Evolutionary conservation across 208 protist genomes (phyloP), one percentile per base, ranked within the genome.

Genomic region (Herpetomonas tarakana): DNA sequence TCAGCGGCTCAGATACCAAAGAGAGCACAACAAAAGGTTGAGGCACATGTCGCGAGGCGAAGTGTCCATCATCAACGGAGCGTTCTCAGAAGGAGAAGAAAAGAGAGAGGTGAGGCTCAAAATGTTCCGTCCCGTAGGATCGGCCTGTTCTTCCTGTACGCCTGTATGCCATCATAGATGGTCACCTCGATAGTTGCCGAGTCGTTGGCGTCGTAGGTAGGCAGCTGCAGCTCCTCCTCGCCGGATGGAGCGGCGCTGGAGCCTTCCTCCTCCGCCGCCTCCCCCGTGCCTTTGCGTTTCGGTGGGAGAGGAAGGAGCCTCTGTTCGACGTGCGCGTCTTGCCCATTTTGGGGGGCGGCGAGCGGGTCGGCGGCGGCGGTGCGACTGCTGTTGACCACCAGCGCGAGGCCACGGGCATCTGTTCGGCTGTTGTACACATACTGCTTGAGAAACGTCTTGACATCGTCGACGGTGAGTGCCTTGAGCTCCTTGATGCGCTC

Each of bases 321-420:
- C 35, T 18, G 54, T 16, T 58, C 65, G 27, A 41, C 22, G 21
- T 47, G 16, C 12, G 12, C 52, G 12, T 41, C n/a, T n/a, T n/a
- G n/a, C n/a, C 7, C 26, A 52, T 16, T 22, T 52, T 18, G 11
- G 47, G 7, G 9, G 47, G 52, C 55, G 2, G 58, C 44, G 22
- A 59, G 50, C 1, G 31, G 46, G 31, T 70, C 35, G 24, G 49
- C 19, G 3, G 54, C 49, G 19, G 52, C 58, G 14, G 63, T 62
- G 28, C 68, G 65, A 11, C 54, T 46, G 52, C 30, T 81, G 66
- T 83, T 62, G 21, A 89, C 63, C 45, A 81, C 66, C 21, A 86
- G 28, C 16, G 62, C 74, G 35, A 89, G 39, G 29, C 72, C 82
- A 26, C 63, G 54, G 9, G 69, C 28, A 11, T 52, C 61, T n/a